Evolutionary conservation across 2,329 filamentous ascomycete genomes (phyloP), one percentile per base, ranked within the genome.

Genomic region (Aspergillus hortae): DNA sequence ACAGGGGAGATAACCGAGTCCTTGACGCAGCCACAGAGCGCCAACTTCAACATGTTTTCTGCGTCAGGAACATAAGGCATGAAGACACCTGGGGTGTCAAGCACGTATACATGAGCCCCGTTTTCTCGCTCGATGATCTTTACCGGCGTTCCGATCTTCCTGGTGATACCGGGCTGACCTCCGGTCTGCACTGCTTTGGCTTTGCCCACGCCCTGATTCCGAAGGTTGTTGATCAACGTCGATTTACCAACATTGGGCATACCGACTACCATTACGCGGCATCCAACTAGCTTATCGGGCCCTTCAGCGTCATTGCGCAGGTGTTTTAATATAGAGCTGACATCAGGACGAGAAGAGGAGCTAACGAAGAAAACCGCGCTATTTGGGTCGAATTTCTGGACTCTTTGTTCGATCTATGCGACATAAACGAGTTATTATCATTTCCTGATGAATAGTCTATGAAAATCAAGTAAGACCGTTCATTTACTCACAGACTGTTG

Each of bases 171-270:
- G 2, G 94, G 92, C 64, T 96, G 86, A 10, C 87, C 85, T 9
- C 94, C 94, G 1, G 92, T 96, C 56, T 77, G 80, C 35, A 92
- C 89, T 1, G 85, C 92, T 68, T 92, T 95, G n/a, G 62, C 66
- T 53, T 69, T 71, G 17, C 79, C 73, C 59, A 89, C 80, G 38
- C 90, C 90, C 15, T 80, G 77, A 38, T 79, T 81, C 17, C 94
- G 86, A 45, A 97, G 80, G 14, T 86, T 83, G 70, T 99, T 99
- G 40, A 99, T 83, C n/a, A 99, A 78, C 1, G 92, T 91, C 44
- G 90, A 95, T 74, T 99, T 99, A 33, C 94, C 94, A 0, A 96
- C 90, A 67, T 99, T 99, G 33, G 94, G 94, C 92, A 99, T 96
- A 50, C 94, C 94, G 12, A 97, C 92, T 1, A 97, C 83, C 69